Evolutionary conservation across 2,329 filamentous ascomycete species (phyloP).

Genomic region (Cladophialophora yegresii): DNA sequence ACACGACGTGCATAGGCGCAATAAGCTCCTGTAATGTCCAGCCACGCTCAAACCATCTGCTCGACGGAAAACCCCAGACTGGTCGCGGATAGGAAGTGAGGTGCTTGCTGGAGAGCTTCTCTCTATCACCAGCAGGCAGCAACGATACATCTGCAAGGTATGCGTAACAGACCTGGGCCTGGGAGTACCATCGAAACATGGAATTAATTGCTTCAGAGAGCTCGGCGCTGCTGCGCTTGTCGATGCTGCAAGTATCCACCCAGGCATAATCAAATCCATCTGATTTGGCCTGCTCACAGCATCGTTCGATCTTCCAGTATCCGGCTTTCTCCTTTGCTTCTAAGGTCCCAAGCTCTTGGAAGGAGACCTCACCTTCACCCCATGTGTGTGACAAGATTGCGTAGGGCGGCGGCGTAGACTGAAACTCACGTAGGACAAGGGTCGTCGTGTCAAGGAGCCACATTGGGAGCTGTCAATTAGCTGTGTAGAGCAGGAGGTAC

Average conservation of each 20-base stretch:
- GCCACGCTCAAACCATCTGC: not conserved
- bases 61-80: not conserved
- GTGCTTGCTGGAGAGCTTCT: not conserved
- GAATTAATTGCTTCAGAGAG: constrained; percentile 31
- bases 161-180: constrained; percentile 28
- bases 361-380: constrained; percentile 25
- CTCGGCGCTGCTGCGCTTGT: constrained; percentile 35
- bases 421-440: not conserved
- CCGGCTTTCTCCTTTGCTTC: constrained; percentile 2
- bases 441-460: constrained; percentile 2
- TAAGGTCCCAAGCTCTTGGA: constrained; percentile 18
- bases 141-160: constrained; percentile 23
- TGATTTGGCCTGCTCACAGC: constrained; percentile 5
- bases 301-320: constrained; percentile 9
- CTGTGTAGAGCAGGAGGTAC: not conserved
- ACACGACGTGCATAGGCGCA: not conserved
- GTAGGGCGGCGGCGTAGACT: constrained; percentile 14
- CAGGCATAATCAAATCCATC: constrained; percentile 31
- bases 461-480: constrained; percentile 5
- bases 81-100: not conserved
- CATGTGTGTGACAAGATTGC: constrained; percentile 34
- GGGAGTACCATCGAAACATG: constrained; percentile 27
- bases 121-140: not conserved
- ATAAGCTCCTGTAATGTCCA: constrained; percentile 1
- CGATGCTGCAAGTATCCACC: constrained; percentile 37